Evolutionary conservation across 2,329 filamentous ascomycete species (phyloP), one percentile per base, ranked within the genome.

Genomic region (Epicoccum nigrum): DNA sequence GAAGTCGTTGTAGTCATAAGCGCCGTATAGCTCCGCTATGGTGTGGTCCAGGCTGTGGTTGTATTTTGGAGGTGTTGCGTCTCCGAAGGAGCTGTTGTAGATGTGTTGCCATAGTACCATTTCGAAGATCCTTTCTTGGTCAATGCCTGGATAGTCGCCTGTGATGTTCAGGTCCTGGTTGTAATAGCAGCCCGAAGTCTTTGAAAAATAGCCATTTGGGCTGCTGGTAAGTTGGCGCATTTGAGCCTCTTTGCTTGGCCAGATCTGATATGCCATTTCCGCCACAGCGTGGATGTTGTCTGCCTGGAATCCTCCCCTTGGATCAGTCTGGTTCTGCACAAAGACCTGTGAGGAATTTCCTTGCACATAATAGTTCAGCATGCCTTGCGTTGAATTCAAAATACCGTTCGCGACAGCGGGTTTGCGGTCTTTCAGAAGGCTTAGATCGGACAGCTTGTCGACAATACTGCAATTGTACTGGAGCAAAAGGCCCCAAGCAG

Each of bases 391-490:
- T 13, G 32, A 21, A 7, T 37, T 45, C 4, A 45, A 9, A 3
- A 45, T 37, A 7, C 17, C 8, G 5, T 30, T 21, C 3, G 30
- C 25, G 5, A 33, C 1, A 1, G 34, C 17, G 19, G 32, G 3
- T 23, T 8, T 13, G 2, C 33, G 32, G 13, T 37, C 25, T n/a
- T 37, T 37, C 4, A 45, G 12, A 3, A 45, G 27, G 2, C 11
- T 23, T 8, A 45, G 4, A 1, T 45, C 23, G 11, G 23, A 30
- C 1, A 30, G 2, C 1, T 8, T 31, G 7, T 45, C 13, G 7
- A 45, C 25, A n/a, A 45, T 37, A 4, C 13, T 45, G 33, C 33
- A 45, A 16, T 45, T 15, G 13, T 45, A 45, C 9, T 45, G 42
- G 2, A 37, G 15, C 5, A 37, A 8, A 5, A 45, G 3, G 2